Evolutionary conservation across 345 rosid genomes (phyloP), one percentile per base, ranked within the genome.

Genomic region (Pugionium dolabratum): DNA sequence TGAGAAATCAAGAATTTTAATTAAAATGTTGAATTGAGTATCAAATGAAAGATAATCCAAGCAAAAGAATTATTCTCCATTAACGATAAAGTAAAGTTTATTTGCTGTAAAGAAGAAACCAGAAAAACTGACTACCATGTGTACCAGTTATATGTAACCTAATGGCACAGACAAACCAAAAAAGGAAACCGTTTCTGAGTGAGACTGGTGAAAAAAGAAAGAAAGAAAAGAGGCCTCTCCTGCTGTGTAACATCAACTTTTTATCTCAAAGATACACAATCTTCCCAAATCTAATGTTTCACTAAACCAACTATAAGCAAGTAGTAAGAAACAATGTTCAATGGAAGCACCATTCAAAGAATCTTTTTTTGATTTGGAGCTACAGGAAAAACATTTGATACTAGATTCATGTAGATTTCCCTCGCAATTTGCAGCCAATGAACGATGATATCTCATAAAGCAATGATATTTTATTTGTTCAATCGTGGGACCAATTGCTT

Each of bases 331-430:
- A 40, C 18, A 36, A 34, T 10, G 32, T 59, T 66, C 34, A 46
- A 32, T 26, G 55, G 5, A 52, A 66, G 57, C 58, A 59, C 44
- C 63, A 66, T 60, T 67, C 68, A 32, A 40, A 67, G 64, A 74
- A 67, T 74, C 77, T 53, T 51, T 35, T 51, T 73, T 66, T 53
- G 63, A 67, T 66, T 67, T 47, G 44, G 72, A 66, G 70, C 53
- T 56, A 48, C 70, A 71, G 54, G 32, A 26, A 64, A 71, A 54
- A 42, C 66, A 64, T 57, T 72, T 65, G 54, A 72, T 65, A 51
- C 46, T 31, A 73, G 68, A 74, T 67, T 66, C 73, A 66, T 61
- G 59, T 54, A 73, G 68, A 73, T 67, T 53, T 9, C 41, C 63
- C 62, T 42, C 9, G 39, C 67, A 60, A 73, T 59, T 52, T 66